Evolutionary conservation across 257 asterid species (phyloP).

Genomic region (Gynochthodes officinalis): DNA sequence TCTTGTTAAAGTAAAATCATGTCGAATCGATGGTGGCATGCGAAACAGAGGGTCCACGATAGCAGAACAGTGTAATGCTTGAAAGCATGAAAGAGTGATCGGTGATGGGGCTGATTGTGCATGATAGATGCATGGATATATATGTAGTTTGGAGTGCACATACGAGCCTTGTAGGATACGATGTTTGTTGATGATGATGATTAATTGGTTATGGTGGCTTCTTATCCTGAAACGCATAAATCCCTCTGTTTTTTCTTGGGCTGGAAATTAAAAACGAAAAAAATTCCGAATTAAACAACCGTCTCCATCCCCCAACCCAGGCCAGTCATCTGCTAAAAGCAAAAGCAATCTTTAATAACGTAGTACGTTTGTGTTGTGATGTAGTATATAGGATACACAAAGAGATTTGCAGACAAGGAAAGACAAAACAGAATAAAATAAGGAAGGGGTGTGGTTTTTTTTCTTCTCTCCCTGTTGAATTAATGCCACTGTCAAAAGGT

Average conservation of each 20-base stretch:
- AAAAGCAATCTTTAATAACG: conserved; percentile 8
- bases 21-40: too few species aligned
- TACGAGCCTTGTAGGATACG: conserved; percentile 20
- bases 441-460: background rate
- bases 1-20: too few species aligned
- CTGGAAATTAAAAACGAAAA: background rate
- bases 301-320: too few species aligned
- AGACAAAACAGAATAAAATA: background rate
- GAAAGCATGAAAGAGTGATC: conserved; percentile 16
- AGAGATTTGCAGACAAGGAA: background rate
- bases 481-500: conserved; percentile 16
- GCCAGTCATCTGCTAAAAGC: background rate
- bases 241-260: background rate
- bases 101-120: background rate
- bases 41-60: too few species aligned
- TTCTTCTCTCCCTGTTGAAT: background rate
- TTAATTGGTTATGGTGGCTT: background rate
- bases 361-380: background rate
- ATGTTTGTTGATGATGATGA: conserved; percentile 1
- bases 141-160: too few species aligned
- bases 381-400: too few species aligned
- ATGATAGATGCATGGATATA: background rate
- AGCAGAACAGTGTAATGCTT: background rate
- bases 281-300: too few species aligned
- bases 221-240: background rate